Conservation (phyloP, 2,329 filamentous ascomycete genomes). For the Penicillium sp. region DNA sequence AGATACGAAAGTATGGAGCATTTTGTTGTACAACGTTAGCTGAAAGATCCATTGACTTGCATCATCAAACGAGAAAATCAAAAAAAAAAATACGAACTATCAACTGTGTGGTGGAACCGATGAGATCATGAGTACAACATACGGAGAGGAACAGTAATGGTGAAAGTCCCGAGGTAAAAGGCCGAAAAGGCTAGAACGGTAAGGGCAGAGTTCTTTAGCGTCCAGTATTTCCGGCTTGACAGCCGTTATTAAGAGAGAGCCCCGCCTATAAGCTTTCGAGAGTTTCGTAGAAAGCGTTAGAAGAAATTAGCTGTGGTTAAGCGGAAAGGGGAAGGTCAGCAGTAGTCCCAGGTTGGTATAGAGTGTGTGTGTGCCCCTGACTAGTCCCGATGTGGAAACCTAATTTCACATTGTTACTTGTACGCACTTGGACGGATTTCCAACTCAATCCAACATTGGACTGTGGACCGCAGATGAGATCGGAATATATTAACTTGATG, state of each 20-base stretch:
- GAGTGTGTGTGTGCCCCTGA: slow-evolving; percentile 19
- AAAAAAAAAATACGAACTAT: neutral
- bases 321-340: neutral
- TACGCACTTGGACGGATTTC: neutral
- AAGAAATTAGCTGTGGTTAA: neutral
- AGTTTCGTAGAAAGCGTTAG: slow-evolving; percentile 1
- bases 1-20: too few species aligned
- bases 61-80: neutral
- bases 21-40: neutral
- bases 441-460: neutral
- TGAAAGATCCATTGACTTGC: neutral
- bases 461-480: neutral
- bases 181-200: neutral
- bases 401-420: neutral
- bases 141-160: neutral
- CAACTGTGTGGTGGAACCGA: neutral
- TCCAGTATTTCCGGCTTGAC: slow-evolving; percentile 16
- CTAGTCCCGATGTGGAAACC: slow-evolving; percentile 15
- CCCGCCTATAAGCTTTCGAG: slow-evolving; percentile 17
- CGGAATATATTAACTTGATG: neutral
- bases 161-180: neutral
- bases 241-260: slow-evolving; percentile 19
- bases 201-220: slow-evolving; percentile 6
- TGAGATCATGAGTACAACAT: neutral
- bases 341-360: neutral